A percentile compares a stretch with the other conserved stretches of the same genome.
Evolutionary conservation across 495 filamentous ascomycete genomes (phyloP).

Genomic region (Clohesyomyces aquaticus): DNA sequence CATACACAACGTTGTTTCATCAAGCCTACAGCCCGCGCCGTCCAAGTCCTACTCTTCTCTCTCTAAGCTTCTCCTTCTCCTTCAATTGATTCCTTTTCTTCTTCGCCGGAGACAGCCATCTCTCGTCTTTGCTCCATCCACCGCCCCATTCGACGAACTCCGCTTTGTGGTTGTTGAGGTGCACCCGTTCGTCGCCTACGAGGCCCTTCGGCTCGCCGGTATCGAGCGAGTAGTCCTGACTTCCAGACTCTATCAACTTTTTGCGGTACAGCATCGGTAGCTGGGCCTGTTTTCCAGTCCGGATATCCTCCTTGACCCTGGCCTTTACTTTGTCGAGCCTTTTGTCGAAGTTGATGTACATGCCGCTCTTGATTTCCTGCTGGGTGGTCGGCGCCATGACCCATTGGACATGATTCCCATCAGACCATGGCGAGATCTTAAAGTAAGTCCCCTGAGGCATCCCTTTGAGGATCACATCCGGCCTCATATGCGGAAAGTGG

Average conservation of each 20-base stretch:
- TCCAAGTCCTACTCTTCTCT: no score
- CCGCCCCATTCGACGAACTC: no score
- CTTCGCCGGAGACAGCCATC: no score
- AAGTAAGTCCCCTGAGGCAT: slow-evolving; percentile 29
- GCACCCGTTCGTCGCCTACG: no score
- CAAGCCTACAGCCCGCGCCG: no score
- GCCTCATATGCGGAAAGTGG: slow-evolving; percentile 29
- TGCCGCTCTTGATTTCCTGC: neutral
- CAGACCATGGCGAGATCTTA: slow-evolving; percentile 11
- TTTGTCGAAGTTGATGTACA: neutral
- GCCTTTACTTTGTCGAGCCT: slow-evolving; percentile 5
- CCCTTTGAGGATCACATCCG: slow-evolving; percentile 22
- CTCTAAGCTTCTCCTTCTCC: no score
- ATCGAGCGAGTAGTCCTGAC: slow-evolving; percentile 1
- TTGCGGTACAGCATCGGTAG: neutral
- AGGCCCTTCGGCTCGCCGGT: slow-evolving; percentile 1
- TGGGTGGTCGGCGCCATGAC: neutral
- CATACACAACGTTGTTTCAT: no score
- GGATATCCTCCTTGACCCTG: neutral
- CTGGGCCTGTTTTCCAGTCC: slow-evolving; percentile 3
- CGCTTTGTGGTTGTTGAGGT: no score
- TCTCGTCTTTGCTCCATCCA: no score
- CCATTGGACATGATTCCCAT: slow-evolving; percentile 18
- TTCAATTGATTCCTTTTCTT: no score
- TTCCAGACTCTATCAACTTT: neutral